These are phyloP conservation scores for Blastobotrys buckinghamii DNA, from an alignment of 1,139 yeast genomes.

Conservation along the genomic window DNA sequence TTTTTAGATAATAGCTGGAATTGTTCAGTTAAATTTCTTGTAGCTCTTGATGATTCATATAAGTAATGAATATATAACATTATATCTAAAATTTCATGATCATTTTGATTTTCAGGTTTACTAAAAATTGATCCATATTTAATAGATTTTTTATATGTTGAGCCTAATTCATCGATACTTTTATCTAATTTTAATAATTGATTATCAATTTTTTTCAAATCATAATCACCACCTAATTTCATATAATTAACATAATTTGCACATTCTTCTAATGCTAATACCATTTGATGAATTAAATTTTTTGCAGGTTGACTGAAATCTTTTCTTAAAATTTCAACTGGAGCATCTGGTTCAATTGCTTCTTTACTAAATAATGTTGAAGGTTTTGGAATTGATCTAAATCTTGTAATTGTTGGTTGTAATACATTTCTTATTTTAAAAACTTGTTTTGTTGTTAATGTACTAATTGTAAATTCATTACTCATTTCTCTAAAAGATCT, in stretches of 20 bases:
- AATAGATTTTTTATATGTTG: constrained; percentile 12
- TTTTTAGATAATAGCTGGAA: not conserved
- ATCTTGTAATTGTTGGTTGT: constrained; percentile 37
- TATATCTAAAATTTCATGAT: constrained; percentile 19
- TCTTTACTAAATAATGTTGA: constrained; percentile 18
- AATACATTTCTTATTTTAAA: constrained; percentile 38
- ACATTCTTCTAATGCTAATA: constrained; percentile 3
- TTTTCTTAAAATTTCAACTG: not conserved
- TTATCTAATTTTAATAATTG: constrained; percentile 5
- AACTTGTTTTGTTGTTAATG: constrained; percentile 32
- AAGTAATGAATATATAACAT: constrained; percentile 21
- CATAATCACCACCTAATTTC: constrained; percentile 11
- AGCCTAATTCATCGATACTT: constrained; percentile 10
- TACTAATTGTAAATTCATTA: constrained; percentile 38
- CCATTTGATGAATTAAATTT: constrained; percentile 3
- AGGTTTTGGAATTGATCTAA: constrained; percentile 39
- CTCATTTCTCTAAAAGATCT: constrained; percentile 41
- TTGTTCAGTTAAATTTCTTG: constrained; percentile 3
- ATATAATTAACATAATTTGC: constrained; percentile 4
- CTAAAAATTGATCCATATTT: constrained; percentile 7
- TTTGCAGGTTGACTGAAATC: constrained; percentile 2
- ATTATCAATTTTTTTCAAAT: not conserved
- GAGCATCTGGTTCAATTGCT: constrained; percentile 2
- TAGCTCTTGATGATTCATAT: constrained; percentile 19
- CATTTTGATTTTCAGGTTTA: not conserved